Percentiles rank a stretch among this genome's conserved stretches.
These are phyloP conservation scores for Taiwanofungus camphoratus DNA, from an alignment of 1,284 basidiomycete species.

Conservation along the genomic window DNA sequence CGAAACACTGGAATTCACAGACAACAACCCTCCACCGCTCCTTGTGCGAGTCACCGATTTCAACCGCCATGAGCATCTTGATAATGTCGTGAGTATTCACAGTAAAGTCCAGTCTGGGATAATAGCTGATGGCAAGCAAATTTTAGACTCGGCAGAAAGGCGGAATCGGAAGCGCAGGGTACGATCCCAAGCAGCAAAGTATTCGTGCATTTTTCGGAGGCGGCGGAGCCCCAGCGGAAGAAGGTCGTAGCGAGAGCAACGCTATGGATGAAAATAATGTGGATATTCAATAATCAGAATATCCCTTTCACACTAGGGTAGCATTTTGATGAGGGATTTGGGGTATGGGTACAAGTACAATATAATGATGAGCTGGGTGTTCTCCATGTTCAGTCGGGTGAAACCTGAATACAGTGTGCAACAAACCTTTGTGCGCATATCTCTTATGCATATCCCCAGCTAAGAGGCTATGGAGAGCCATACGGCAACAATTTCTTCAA, in stretches of 20 bases:
- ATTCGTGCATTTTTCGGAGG: slow-evolving; percentile 78
- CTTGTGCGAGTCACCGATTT: slow-evolving; percentile 43
- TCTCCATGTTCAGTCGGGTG: no score
- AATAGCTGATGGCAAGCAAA: not conserved
- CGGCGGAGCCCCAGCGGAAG: slow-evolving; percentile 19
- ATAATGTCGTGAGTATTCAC: slow-evolving; percentile 44
- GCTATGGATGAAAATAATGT: slow-evolving; percentile 27
- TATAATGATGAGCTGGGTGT: slow-evolving; percentile 3
- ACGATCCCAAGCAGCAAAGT: slow-evolving; percentile 72
- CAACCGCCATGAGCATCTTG: slow-evolving; percentile 52
- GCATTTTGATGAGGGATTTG: slow-evolving; percentile 9
- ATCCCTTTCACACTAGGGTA: not conserved
- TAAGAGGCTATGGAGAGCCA: slow-evolving; percentile 38
- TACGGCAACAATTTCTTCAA: slow-evolving; percentile 69
- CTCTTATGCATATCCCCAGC: no score
- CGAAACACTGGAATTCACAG: slow-evolving; percentile 21
- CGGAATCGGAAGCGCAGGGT: slow-evolving; percentile 67
- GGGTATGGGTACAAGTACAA: slow-evolving; percentile 12
- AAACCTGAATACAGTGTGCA: no score
- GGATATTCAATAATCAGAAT: slow-evolving; percentile 13
- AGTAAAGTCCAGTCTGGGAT: not conserved
- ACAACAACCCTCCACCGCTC: slow-evolving; percentile 30
- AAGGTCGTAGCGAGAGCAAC: slow-evolving; percentile 29
- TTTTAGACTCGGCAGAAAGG: slow-evolving; percentile 67
- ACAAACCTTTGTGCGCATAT: no score